Evolutionary conservation across 169 alveolate species (phyloP).

Genomic region (Cryptosporidium ryanae): DNA sequence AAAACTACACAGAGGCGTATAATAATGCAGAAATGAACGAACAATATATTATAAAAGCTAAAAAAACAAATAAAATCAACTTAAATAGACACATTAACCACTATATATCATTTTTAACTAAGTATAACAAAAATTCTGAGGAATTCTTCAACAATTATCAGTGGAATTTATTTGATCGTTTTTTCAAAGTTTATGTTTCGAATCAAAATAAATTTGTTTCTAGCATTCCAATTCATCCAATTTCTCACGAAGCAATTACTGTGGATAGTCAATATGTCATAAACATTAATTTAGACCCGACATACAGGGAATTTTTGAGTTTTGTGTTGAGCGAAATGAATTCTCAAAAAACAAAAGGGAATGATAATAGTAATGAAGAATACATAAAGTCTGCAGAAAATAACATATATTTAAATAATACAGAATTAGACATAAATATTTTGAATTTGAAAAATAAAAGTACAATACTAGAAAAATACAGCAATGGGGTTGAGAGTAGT

Average conservation of each 20-base stretch:
- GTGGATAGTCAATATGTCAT: constrained; percentile 28
- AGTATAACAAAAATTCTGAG: neutral
- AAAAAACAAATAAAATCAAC: neutral
- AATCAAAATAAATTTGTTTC: constrained; percentile 35
- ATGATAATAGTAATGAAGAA: neutral
- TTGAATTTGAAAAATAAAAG: too few species aligned
- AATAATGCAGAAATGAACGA: neutral
- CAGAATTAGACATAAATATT: neutral
- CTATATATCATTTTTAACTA: neutral
- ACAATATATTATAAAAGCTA: neutral
- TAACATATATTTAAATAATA: neutral
- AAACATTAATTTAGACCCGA: constrained; percentile 40
- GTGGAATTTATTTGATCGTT: constrained; percentile 25
- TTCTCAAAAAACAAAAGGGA: neutral
- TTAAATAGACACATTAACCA: constrained; percentile 1
- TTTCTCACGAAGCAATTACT: constrained; percentile 56
- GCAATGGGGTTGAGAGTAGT: too few species aligned
- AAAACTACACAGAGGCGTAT: too few species aligned
- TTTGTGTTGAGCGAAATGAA: constrained; percentile 9
- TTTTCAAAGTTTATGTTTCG: constrained; percentile 27
- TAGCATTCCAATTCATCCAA: constrained; percentile 39
- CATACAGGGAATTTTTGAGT: constrained; percentile 43
- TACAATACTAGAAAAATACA: too few species aligned
- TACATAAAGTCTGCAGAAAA: neutral
- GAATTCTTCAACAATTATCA: constrained; percentile 59